These are phyloP conservation scores for Grifola frondosa DNA, from an alignment of 1,284 basidiomycete species.

Conservation along the genomic window DNA sequence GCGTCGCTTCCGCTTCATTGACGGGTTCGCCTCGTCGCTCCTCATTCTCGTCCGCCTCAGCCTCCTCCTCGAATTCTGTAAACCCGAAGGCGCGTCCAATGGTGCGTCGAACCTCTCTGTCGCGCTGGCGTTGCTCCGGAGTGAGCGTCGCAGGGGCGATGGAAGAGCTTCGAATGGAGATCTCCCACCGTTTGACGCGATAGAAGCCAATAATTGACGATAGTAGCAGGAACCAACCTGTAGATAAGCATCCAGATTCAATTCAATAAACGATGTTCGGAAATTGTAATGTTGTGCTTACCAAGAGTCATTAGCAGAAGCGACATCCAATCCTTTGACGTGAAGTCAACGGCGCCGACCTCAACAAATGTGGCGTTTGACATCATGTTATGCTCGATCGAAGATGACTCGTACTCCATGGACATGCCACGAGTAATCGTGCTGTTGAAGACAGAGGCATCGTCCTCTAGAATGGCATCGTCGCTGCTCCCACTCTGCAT, in stretches of 20 bases:
- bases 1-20: no score
- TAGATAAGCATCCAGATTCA: no score
- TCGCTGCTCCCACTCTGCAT: conserved; percentile 5
- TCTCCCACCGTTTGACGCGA: conserved; percentile 82
- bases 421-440: no score
- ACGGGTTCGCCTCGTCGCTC: no score
- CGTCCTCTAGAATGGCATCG: conserved; percentile 4
- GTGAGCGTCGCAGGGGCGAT: conserved; percentile 32
- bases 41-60: conserved; percentile 18
- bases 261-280: no score
- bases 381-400: no score
- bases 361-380: conserved; percentile 24
- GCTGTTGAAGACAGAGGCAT: no score
- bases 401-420: no score
- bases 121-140: conserved; percentile 45
- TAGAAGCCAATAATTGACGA: conserved; percentile 80
- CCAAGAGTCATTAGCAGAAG: conserved; percentile 90
- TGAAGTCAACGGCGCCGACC: conserved; percentile 38
- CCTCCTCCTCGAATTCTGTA: conserved; percentile 21
- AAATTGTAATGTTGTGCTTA: conserved; percentile 24
- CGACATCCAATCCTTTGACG: conserved; percentile 77
- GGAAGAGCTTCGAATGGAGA: conserved; percentile 52
- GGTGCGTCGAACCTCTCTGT: conserved; percentile 45
- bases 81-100: conserved; percentile 51
- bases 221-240: conserved; percentile 87